These are phyloP conservation scores for Aquilaria sinensis DNA, from an alignment of 345 rosid genomes.

Conservation along the genomic window DNA sequence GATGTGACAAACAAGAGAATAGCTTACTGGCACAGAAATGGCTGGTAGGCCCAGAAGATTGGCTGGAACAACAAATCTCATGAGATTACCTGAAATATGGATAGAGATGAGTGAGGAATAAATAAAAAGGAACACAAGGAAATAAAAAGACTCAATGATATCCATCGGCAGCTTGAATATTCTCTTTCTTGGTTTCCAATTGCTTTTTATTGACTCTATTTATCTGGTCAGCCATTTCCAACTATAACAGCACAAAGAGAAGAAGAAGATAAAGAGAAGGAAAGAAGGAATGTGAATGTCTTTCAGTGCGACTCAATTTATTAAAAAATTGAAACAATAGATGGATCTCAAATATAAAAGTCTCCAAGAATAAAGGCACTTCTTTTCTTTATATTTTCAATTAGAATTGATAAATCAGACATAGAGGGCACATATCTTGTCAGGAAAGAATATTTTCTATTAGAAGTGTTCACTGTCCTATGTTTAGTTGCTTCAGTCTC, in stretches of 20 bases:
- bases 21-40: slow-evolving; percentile 72
- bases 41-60: slow-evolving; percentile 88
- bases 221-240: too few relatives aligned
- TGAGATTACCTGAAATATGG: slow-evolving; percentile 49
- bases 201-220: too few relatives aligned
- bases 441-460: too few relatives aligned
- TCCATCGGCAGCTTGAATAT: too few relatives aligned
- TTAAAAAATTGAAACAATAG: not conserved
- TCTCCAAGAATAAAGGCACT: too few relatives aligned
- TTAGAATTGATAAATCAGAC: not conserved
- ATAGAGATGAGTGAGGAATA: not conserved
- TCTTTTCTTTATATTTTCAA: too few relatives aligned
- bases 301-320: too few relatives aligned
- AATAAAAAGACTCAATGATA: not conserved
- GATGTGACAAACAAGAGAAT: not conserved
- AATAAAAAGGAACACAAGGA: not conserved
- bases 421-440: not conserved
- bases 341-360: not conserved
- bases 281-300: not conserved
- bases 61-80: slow-evolving; percentile 56
- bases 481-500: too few relatives aligned
- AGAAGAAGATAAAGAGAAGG: not conserved
- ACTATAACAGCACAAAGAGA: not conserved
- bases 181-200: too few relatives aligned
- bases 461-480: too few relatives aligned